A percentile compares a stretch with the other conserved stretches of the same genome.
Evolutionary conservation across 2,329 filamentous ascomycete genomes (phyloP).

Genomic region (Juglanconis oblonga): DNA sequence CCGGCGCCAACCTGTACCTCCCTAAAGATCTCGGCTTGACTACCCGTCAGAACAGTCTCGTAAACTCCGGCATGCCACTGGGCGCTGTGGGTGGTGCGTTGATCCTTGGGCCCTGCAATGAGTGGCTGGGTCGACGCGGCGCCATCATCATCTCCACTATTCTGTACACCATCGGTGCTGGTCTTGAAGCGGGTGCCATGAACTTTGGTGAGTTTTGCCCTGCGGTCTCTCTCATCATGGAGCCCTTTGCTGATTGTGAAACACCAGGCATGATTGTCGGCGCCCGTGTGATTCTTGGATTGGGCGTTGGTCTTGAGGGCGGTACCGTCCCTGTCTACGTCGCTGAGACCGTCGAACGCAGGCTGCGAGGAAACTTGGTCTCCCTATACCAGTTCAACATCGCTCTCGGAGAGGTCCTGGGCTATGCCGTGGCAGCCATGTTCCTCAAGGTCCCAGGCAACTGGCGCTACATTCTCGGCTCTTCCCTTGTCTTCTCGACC

Average conservation of each 20-base stretch:
- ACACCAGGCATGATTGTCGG: conserved; percentile 61
- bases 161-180: conserved; percentile 68
- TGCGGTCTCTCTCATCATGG: not conserved
- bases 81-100: conserved; percentile 69
- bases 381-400: conserved; percentile 76
- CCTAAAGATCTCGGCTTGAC: conserved; percentile 56
- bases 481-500: conserved; percentile 67
- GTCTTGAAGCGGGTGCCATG: conserved; percentile 64
- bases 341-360: conserved; percentile 66
- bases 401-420: conserved; percentile 69
- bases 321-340: conserved; percentile 75
- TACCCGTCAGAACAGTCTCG: conserved; percentile 57
- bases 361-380: conserved; percentile 68
- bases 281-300: conserved; percentile 64
- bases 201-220: conserved; percentile 49
- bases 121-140: conserved; percentile 63
- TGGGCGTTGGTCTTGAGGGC: conserved; percentile 70
- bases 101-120: conserved; percentile 64
- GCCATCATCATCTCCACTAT: conserved; percentile 68
- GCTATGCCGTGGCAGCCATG: conserved; percentile 70
- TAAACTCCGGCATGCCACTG: conserved; percentile 69
- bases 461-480: conserved; percentile 73
- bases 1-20: conserved; percentile 66
- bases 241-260: not conserved
- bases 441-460: conserved; percentile 67